Conservation (phyloP, 2,329 filamentous ascomycete genomes). For the Seiridium cupressi region DNA sequence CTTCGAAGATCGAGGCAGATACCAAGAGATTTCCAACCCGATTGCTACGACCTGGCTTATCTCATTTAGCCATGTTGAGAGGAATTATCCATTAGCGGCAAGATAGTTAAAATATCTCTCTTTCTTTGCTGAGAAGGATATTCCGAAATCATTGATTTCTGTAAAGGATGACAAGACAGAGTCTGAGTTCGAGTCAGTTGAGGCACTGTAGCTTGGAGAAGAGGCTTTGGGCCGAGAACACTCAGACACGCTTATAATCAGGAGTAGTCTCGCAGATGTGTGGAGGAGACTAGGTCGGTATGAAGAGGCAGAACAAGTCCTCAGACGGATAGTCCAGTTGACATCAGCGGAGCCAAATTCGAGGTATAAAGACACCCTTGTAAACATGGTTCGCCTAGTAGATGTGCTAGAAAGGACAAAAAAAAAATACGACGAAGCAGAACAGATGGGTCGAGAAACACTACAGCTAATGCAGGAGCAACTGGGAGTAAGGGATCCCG, state of each 20-base stretch:
- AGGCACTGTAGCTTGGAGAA: neutral
- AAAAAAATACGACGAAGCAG: neutral
- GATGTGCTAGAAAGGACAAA: neutral
- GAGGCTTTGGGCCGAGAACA: neutral
- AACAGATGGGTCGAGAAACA: neutral
- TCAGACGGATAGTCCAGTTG: neutral
- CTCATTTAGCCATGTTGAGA: constrained; percentile 26
- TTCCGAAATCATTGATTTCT: neutral
- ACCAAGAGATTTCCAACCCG: constrained; percentile 19
- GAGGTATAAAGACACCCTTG: neutral
- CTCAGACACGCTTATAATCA: neutral
- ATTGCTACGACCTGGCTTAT: constrained; percentile 30
- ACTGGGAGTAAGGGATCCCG: no score
- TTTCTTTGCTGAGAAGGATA: neutral
- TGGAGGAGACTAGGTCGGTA: neutral
- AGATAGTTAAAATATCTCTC: constrained; percentile 24
- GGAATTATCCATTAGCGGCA: constrained; percentile 19
- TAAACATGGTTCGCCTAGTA: neutral
- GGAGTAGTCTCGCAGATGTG: neutral
- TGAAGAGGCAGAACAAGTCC: neutral
- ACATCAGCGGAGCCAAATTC: neutral
- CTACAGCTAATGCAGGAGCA: neutral
- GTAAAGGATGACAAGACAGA: neutral
- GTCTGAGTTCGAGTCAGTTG: neutral
- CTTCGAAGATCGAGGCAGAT: constrained; percentile 25